Percentiles rank a stretch among this genome's conserved stretches.
phyloP scores from a whole-genome alignment of 2,329 filamentous ascomycete genomes.

The Sporothrix sp. region DNA sequence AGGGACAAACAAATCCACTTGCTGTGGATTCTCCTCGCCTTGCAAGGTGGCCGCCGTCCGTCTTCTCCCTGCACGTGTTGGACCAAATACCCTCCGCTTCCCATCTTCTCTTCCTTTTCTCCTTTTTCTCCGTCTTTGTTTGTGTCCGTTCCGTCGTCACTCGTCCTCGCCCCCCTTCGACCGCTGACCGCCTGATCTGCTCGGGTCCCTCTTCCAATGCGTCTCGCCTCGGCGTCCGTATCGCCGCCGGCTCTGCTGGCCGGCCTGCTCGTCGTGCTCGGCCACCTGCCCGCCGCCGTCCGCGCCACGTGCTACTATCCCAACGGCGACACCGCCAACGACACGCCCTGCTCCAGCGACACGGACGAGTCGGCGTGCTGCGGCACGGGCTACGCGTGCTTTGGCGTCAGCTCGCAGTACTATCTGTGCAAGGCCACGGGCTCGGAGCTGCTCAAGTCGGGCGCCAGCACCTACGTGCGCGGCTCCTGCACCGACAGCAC shows the following conservation, averaged over 20 bases:
- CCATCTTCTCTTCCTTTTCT: too few relatives aligned
- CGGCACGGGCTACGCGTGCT: conserved; percentile 28
- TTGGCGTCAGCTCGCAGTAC: conserved; percentile 22
- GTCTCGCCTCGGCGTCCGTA: neutral
- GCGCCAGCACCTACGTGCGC: conserved; percentile 22
- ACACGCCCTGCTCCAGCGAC: conserved; percentile 24
- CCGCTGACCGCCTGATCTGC: too few relatives aligned
- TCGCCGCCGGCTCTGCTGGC: neutral
- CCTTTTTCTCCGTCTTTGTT: too few relatives aligned
- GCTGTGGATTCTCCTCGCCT: too few relatives aligned
- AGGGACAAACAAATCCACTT: too few relatives aligned
- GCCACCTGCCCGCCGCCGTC: neutral
- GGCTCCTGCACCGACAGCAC: conserved; percentile 27
- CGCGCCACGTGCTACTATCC: conserved; percentile 24
- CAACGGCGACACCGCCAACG: conserved; percentile 22
- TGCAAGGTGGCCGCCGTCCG: too few relatives aligned
- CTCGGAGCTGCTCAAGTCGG: conserved; percentile 18
- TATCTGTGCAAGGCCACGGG: conserved; percentile 25
- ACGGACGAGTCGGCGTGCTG: conserved; percentile 26
- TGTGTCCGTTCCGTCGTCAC: too few relatives aligned
- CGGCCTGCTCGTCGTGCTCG: neutral
- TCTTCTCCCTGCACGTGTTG: too few relatives aligned
- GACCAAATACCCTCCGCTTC: too few relatives aligned
- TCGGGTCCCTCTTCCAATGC: too few relatives aligned
- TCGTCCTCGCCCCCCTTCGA: too few relatives aligned